phyloP scores from a whole-genome alignment of 345 rosid genomes.

The Ricinus communis region DNA sequence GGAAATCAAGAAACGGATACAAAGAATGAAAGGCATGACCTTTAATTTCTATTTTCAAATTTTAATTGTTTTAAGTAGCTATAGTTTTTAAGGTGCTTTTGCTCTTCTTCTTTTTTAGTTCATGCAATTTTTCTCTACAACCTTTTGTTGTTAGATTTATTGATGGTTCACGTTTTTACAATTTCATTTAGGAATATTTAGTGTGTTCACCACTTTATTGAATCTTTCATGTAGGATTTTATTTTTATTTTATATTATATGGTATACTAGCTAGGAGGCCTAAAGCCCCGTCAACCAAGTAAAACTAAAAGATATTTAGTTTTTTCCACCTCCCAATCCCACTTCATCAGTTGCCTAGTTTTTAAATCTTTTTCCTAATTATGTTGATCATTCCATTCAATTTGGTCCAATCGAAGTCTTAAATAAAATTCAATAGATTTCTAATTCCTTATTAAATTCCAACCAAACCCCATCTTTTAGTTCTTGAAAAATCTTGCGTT shows the following conservation, averaged over 20 bases:
- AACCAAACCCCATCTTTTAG: slow-evolving; percentile 9
- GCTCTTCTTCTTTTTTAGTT: neutral
- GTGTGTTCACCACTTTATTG: slow-evolving; percentile 9
- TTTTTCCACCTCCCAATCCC: no score
- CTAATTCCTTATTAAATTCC: slow-evolving; percentile 16
- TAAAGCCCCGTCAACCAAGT: no score
- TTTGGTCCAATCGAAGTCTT: slow-evolving; percentile 18
- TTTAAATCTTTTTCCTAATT: slow-evolving; percentile 10
- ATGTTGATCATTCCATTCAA: slow-evolving; percentile 16
- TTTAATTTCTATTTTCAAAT: neutral
- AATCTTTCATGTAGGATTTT: slow-evolving; percentile 15
- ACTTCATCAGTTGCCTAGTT: slow-evolving; percentile 14
- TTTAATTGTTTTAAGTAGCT: neutral
- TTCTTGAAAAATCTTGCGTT: neutral
- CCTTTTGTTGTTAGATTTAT: neutral
- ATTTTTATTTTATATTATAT: no score
- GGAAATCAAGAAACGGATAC: slow-evolving; percentile 84
- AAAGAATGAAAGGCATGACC: slow-evolving; percentile 70
- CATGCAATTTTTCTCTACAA: slow-evolving; percentile 4
- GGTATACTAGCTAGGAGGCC: no score
- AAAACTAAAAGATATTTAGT: no score
- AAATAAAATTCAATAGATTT: slow-evolving; percentile 4
- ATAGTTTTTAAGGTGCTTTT: neutral
- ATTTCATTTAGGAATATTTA: neutral
- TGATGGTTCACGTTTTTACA: slow-evolving; percentile 8